Base-by-base conservation (phyloP, 495 filamentous ascomycete species). In the Tuber melanosporum region DNA sequence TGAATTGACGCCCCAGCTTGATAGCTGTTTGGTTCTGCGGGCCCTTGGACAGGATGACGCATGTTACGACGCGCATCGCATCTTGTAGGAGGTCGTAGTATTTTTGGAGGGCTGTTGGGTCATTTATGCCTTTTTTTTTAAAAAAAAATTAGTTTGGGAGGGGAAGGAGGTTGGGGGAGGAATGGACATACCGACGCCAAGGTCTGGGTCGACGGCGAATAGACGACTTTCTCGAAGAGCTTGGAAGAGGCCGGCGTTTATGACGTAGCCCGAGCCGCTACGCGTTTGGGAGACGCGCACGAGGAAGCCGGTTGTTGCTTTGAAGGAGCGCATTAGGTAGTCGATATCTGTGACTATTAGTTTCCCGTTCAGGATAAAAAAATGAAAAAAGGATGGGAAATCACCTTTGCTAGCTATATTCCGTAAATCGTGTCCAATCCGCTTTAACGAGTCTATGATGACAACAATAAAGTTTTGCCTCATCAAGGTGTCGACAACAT, bases 131-230 rank as follows among this genome's bases (percentile, higher is more conserved):
- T 88, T 49, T 8, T 19, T 39, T 39, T 72, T 86, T 75, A 85
- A 83, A 32, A 32, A 32, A 32, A 32, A 32, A 46, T 75, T 19
- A 39, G 62, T 72, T 22, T 75, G 73, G 19, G 41, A 45, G 22
- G 52, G 15, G 26, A 39, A 26, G 41, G 71, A 71, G 14, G 22
- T 62, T 39, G 76, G 72, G 70, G 57, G 41, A 20, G 71, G 71
- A 62, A 26, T 62, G 52, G 62, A 86, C 89, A 82, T 78, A 92
- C 91, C 90, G 77, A 94, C 88, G 42, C 94, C 93, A 76, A 98
- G 89, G 84, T 99, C 95, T 8, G 96, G 95, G 84, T 99, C 95
- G 39, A 91, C 91, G n/a, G 90, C 88, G 83, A 98, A 98, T 19
- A 97, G 86, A 15, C 89, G 87, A 5, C 94, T 95, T 41, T 91